Evolutionary conservation across 108 stramenopile species (phyloP).

Genomic region (Fistulifera pelliculosa): DNA sequence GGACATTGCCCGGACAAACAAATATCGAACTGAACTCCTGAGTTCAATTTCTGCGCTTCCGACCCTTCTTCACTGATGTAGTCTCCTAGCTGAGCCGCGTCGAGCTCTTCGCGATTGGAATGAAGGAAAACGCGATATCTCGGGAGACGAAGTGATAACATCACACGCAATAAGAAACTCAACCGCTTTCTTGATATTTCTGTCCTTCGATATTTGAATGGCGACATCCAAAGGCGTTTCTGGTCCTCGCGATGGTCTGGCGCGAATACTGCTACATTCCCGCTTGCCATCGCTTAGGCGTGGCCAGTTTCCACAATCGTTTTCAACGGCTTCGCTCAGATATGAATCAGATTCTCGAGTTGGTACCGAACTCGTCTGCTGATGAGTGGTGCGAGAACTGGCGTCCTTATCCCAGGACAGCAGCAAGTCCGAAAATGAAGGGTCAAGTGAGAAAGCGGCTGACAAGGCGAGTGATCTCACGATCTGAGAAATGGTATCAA

Average conservation of each 20-base stretch:
- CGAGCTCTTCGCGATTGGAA: conserved; percentile 68
- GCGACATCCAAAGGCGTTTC: conserved; percentile 31
- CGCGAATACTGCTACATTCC: no score
- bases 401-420: conserved; percentile 15
- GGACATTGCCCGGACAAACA: conserved; percentile 77
- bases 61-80: conserved; percentile 84
- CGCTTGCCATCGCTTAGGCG: no score
- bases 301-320: no score
- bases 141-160: conserved; percentile 87
- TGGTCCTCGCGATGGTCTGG: no score
- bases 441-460: conserved; percentile 20
- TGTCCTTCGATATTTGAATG: conserved; percentile 64
- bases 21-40: conserved; percentile 83
- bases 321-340: no score
- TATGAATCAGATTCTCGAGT: no score
- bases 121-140: conserved; percentile 82
- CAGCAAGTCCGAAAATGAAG: conserved; percentile 11
- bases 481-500: conserved; percentile 61
- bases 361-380: no score
- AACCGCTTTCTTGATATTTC: conserved; percentile 86
- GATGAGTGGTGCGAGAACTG: no score
- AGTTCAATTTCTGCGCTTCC: conserved; percentile 70
- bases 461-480: conserved; percentile 21
- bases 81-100: conserved; percentile 78
- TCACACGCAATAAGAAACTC: conserved; percentile 87